Base-by-base conservation (phyloP, 345 rosid genomes). In the Iberis pinnata region DNA sequence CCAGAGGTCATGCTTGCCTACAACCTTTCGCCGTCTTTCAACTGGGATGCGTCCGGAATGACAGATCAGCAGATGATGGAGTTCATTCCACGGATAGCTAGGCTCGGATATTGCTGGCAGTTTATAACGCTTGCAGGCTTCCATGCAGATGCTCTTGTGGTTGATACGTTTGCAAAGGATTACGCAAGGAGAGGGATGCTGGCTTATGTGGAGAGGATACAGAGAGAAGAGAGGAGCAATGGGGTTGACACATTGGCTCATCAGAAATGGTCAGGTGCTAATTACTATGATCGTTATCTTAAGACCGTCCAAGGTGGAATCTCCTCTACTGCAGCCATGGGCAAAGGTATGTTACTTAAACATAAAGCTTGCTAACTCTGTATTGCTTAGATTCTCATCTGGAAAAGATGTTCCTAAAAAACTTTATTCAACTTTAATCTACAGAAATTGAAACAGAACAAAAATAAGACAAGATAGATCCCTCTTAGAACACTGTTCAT, bases 231-330 rank as follows among this genome's bases (percentile, higher is more conserved):
- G 54, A 82, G 97, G 80, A 88, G 51, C 66, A 72, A 88, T 56
- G 99, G 89, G 6, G 89, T 93, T 13, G 99, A 86, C 71, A 93
- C 99, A 9, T 78, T 88, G 13, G 88, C 88, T 17, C 99, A 93
- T 71, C 99, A 93, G 73, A 88, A 93, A 70, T 88, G 99, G 97
- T 93, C 97, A 0, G 97, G 97, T 43, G 97, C 99, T 5, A 86
- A 88, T 71, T 93, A 64, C 48, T 93, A 88, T 56, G 95, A 86
- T 49, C 64, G 81, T 70, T 93, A 93, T 43, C 94, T 88, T 47
- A 93, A 78, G 79, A 79, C 87, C 3, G 78, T 93, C 38, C 95
- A 88, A 71, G 95, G 99, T 55, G 99, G 99, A 45, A 86, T 88
- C 26, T 80, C 97, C 38, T 88, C 99, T 58, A 88, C 96, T 41